A percentile compares a stretch with the other conserved stretches of the same genome.
These are phyloP conservation scores for Zopfia rhizophila DNA, from an alignment of 2,329 filamentous ascomycete genomes.

Conservation along the genomic window DNA sequence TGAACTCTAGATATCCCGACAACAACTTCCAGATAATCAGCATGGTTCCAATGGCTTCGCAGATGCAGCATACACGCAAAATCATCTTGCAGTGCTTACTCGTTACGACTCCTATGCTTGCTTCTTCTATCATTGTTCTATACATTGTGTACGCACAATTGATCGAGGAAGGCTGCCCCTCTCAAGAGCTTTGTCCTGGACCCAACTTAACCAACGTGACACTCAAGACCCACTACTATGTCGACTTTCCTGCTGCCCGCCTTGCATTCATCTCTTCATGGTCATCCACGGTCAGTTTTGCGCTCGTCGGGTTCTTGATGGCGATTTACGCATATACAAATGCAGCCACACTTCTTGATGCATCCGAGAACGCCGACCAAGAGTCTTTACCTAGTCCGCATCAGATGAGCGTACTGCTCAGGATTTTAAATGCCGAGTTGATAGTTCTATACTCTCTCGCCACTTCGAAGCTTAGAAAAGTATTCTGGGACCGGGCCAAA, in stretches of 20 bases:
- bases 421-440: conserved; percentile 25
- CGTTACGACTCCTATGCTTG: conserved; percentile 16
- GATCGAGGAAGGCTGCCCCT: conserved; percentile 11
- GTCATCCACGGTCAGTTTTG: conserved; percentile 24
- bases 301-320: conserved; percentile 23
- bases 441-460: conserved; percentile 15
- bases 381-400: conserved; percentile 17
- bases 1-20: too few relatives aligned
- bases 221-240: conserved; percentile 12
- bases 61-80: conserved; percentile 7
- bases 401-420: conserved; percentile 18
- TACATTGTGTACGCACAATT: conserved; percentile 16
- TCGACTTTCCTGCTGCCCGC: conserved; percentile 21
- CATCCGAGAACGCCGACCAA: conserved; percentile 11
- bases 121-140: conserved; percentile 13
- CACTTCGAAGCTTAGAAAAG: conserved; percentile 4
- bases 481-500: conserved; percentile 14
- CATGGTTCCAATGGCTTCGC: too few relatives aligned
- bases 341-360: conserved; percentile 12
- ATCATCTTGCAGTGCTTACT: conserved; percentile 15
- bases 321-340: conserved; percentile 15
- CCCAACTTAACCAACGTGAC: conserved; percentile 7
- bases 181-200: conserved; percentile 19
- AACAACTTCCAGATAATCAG: too few relatives aligned
- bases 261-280: conserved; percentile 26